Evolutionary conservation across 768 basidiomycete genomes (phyloP), one percentile per base, ranked within the genome.

Genomic region (Mycena vulgaris): DNA sequence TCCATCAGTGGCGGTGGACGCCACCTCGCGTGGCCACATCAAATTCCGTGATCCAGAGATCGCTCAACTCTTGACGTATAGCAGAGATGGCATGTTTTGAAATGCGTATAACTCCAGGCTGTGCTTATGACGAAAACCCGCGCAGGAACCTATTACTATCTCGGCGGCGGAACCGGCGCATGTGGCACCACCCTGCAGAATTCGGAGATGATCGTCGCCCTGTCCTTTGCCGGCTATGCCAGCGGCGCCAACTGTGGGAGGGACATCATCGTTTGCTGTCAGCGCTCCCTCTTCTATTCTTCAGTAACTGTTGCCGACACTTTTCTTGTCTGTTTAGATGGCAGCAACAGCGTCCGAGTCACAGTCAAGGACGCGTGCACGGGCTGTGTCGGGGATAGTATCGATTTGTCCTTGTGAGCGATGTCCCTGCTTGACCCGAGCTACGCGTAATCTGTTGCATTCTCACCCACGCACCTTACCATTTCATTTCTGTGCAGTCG

Each of bases 141-240:
- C 60, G 47, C 57, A 56, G 66, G 56, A 14, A 68, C 66, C 16
- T 68, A 68, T 33, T 68, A 68, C 52, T 42, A 68, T 28, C 66
- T 59, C 52, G 25, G 53, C 51, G 59, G 66, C 39, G 66, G 66
- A 16, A 40, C 13, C 16, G 68, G 66, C 45, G 60, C 68, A 4
- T 69, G 68, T 49, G 59, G 19, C 30, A 13, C 25, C 19, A 10
- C 55, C 19, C 30, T 69, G 9, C 28, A 62, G 40, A 63, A 69
- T 25, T 25, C 23, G 31, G 67, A 63, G 25, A 27, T 42, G n/a
- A 45, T 42, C 40, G 66, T 68, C 48, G 66, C 66, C 21, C 35
- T 68, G 13, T 58, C 56, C 19, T 2, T 35, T 5, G 66, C 27
- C 17, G 3, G 40, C 59, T 68, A 33, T 25, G 57, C 52, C 40